Conservation (phyloP, 768 basidiomycete species). For the Panaeolus cyanescens region DNA sequence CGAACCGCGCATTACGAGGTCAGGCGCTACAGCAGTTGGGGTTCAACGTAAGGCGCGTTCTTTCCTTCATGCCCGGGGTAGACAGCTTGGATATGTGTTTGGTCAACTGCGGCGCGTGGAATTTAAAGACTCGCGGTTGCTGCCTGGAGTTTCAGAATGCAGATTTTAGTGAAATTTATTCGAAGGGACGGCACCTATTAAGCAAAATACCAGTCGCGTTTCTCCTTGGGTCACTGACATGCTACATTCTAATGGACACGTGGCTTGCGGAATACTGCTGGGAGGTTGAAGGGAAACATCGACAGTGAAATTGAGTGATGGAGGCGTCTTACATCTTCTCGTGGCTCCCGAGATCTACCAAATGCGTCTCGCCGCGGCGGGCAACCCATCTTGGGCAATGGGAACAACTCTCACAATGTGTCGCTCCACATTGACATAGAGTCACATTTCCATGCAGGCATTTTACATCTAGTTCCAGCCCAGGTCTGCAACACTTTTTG, state of each 20-base stretch:
- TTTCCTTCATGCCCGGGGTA: too few species aligned
- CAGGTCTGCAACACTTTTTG: neutral
- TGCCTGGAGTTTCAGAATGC: neutral
- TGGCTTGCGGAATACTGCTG: neutral
- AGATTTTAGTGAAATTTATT: neutral
- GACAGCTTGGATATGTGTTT: too few species aligned
- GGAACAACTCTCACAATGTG: neutral
- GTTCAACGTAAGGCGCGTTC: too few species aligned
- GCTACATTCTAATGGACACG: neutral
- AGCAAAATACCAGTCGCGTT: neutral
- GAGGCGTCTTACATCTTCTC: neutral
- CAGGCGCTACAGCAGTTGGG: neutral
- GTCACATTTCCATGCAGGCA: neutral
- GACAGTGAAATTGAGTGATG: neutral
- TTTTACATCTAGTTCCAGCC: neutral
- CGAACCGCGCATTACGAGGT: neutral
- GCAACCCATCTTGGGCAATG: neutral
- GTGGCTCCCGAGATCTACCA: neutral
- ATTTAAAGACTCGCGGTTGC: neutral
- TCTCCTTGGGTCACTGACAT: slow-evolving; percentile 2
- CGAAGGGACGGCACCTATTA: neutral
- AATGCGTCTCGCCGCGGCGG: neutral
- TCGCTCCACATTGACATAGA: neutral
- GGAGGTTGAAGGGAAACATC: neutral
- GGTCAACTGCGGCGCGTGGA: neutral